Evolutionary conservation across 2,329 filamentous ascomycete genomes (phyloP).

Genomic region (Aspergillus terreus): DNA sequence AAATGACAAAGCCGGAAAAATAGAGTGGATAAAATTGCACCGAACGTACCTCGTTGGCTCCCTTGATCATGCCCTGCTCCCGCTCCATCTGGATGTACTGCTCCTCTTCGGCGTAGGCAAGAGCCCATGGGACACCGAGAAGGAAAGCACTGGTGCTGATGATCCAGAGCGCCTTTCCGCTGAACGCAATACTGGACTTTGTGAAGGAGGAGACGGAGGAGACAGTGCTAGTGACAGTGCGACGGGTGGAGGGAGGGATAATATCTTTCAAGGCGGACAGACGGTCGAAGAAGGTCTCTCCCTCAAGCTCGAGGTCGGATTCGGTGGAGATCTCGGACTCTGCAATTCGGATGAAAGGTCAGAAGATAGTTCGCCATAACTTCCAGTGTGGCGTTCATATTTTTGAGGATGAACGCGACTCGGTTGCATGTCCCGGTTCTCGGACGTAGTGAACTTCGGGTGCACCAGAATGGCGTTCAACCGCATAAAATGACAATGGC

Average conservation of each 20-base stretch:
- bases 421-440: conserved; percentile 4
- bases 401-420: background rate
- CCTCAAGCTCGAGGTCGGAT: conserved; percentile 59
- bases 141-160: conserved; percentile 85
- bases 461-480: conserved; percentile 36
- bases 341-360: conserved; percentile 32
- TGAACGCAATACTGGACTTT: conserved; percentile 54
- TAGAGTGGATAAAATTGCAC: background rate
- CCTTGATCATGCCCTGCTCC: conserved; percentile 93
- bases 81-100: conserved; percentile 96
- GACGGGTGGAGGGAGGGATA: conserved; percentile 67
- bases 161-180: conserved; percentile 86
- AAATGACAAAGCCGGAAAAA: background rate
- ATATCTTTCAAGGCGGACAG: conserved; percentile 72
- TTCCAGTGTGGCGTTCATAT: background rate
- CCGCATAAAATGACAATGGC: conserved; percentile 5
- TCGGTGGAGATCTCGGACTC: conserved; percentile 84
- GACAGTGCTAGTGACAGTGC: conserved; percentile 60
- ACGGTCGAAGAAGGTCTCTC: conserved; percentile 63
- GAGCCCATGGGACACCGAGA: conserved; percentile 86
- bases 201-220: conserved; percentile 43
- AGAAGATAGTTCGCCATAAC: background rate
- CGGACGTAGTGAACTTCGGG: conserved; percentile 1
- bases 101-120: conserved; percentile 94
- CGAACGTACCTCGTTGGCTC: conserved; percentile 68